Evolutionary conservation across 1,284 basidiomycete species (phyloP), one percentile per base, ranked within the genome.

Genomic region (Sanghuangporus baumii): DNA sequence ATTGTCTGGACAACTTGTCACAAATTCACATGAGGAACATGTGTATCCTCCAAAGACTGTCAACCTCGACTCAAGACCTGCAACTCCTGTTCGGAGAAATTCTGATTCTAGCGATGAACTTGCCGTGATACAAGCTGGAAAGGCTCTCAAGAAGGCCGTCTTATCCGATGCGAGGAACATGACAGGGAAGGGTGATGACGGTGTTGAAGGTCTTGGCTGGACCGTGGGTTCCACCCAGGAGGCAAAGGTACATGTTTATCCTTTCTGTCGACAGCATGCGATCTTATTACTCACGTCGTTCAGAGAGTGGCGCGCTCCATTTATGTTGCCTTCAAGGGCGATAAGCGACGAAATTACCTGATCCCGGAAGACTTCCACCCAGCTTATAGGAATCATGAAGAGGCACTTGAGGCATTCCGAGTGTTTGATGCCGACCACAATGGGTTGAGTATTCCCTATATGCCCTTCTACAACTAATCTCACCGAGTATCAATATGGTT

Each of bases 341-440:
- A 79, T 69, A 74, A 79, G 16, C 75, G 78, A 46, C 78, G 86
- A 55, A 79, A 71, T 2, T 91, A 88, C 71, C 80, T 93, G 55
- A 71, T 87, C 55, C 79, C 87, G 14, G 74, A 79, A 31, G 91
- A 93, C 72, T 90, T 93, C 69, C 78, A 82, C 62, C 83, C 86
- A 7, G 89, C 87, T 6, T 93, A 89, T 70, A 66, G 78, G 14
- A 81, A 79, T n/a, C 72, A 76, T 6, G 79, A 77, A 55, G 80
- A 81, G 18, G 86, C 89, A 11, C 75, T 81, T 60, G 78, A 78
- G 11, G 91, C 90, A 1, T 93, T 93, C 78, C 81, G 81, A 54
- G 82, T 92, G 37, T 90, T 93, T 69, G 88, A 90, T 73, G 79
- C 77, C 66, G 91, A 93, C 71, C 81, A 84, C 69, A 91, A 93